phyloP scores from a whole-genome alignment of 768 basidiomycete species.

The Russula sp. region DNA sequence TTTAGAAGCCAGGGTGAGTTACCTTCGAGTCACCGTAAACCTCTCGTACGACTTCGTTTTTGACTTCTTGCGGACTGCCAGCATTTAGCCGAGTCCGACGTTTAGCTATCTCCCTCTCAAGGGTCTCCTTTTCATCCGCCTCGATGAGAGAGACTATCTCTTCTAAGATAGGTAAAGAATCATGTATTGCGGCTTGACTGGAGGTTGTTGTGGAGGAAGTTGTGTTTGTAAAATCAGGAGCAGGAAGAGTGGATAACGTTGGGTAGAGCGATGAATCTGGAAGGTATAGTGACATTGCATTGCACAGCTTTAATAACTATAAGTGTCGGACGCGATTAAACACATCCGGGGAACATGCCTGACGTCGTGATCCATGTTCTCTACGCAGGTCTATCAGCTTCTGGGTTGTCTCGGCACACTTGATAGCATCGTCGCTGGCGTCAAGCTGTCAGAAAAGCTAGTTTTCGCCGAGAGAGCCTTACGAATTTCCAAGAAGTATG shows the following conservation, averaged over 20 bases:
- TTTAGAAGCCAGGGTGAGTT: conserved; percentile 14
- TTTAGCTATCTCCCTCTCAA: conserved; percentile 67
- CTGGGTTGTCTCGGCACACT: conserved; percentile 78
- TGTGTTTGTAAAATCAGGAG: conserved; percentile 73
- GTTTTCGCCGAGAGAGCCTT: conserved; percentile 23
- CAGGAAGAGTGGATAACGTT: conserved; percentile 59
- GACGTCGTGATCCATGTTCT: conserved; percentile 50
- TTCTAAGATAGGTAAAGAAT: conserved; percentile 64
- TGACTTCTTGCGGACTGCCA: conserved; percentile 49
- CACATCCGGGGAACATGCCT: conserved; percentile 38
- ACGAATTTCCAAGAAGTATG: conserved; percentile 55
- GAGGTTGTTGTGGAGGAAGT: conserved; percentile 50
- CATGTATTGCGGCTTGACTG: conserved; percentile 57
- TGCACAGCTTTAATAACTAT: conserved; percentile 46
- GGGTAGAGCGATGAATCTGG: conserved; percentile 63
- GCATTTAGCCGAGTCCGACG: conserved; percentile 74
- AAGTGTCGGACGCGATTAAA: neutral
- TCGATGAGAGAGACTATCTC: conserved; percentile 66
- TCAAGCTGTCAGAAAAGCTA: neutral
- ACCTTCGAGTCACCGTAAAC: conserved; percentile 59
- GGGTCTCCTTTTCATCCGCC: conserved; percentile 48
- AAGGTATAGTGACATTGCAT: conserved; percentile 62
- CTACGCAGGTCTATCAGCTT: conserved; percentile 61
- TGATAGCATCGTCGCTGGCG: conserved; percentile 48
- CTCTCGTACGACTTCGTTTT: conserved; percentile 61